These are phyloP conservation scores for Hymenoscyphus fructigenus DNA, from an alignment of 2,329 filamentous ascomycete genomes.

Conservation along the genomic window DNA sequence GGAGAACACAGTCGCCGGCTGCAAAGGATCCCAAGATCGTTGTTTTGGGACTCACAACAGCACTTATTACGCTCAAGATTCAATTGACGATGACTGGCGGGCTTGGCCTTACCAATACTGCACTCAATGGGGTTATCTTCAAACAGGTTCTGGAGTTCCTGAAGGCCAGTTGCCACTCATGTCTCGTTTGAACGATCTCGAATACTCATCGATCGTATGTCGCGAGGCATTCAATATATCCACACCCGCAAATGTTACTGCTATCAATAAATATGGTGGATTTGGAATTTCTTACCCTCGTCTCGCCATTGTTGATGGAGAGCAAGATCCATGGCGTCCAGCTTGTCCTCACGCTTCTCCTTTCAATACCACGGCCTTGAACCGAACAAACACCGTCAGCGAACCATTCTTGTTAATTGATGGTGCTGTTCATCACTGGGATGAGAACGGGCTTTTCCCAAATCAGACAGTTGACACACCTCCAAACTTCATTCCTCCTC, in stretches of 20 bases:
- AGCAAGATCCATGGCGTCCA: slow-evolving; percentile 77
- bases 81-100: slow-evolving; percentile 45
- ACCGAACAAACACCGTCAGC: slow-evolving; percentile 57
- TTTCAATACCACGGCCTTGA: slow-evolving; percentile 46
- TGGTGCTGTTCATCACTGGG: slow-evolving; percentile 80
- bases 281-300: slow-evolving; percentile 69
- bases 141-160: slow-evolving; percentile 70
- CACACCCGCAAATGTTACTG: slow-evolving; percentile 57
- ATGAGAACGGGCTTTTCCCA: slow-evolving; percentile 66
- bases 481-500: slow-evolving; percentile 52
- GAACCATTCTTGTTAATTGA: slow-evolving; percentile 74
- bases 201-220: slow-evolving; percentile 64
- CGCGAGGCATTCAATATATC: slow-evolving; percentile 68
- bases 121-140: slow-evolving; percentile 73
- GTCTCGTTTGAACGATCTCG: slow-evolving; percentile 66
- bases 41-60: slow-evolving; percentile 52
- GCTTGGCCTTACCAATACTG: slow-evolving; percentile 53
- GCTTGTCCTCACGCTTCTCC: slow-evolving; percentile 67
- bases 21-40: slow-evolving; percentile 44
- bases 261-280: slow-evolving; percentile 75
- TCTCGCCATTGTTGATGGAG: slow-evolving; percentile 74
- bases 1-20: slow-evolving; percentile 42
- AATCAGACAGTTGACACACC: slow-evolving; percentile 52
- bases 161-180: slow-evolving; percentile 63
- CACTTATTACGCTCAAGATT: slow-evolving; percentile 46